Percentiles rank a stretch among this genome's conserved stretches.
Conservation (phyloP, 495 filamentous ascomycete species). For the Bacidia gigantensis region DNA sequence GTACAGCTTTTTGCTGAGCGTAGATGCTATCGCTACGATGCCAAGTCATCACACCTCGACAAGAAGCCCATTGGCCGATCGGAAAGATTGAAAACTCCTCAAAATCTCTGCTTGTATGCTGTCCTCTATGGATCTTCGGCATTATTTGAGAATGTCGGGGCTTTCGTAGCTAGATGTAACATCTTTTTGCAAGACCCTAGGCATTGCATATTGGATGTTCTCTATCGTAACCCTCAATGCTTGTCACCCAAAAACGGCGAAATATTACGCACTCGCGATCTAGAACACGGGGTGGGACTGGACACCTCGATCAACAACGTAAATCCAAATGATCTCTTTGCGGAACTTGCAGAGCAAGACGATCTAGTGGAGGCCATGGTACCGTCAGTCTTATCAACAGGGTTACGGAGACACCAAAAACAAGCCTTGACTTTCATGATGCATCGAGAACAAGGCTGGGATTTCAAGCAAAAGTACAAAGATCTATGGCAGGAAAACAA, state of each 20-base stretch:
- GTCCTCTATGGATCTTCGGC: slow-evolving; percentile 7
- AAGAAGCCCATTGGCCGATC: too few species aligned
- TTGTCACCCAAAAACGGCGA: slow-evolving; percentile 16
- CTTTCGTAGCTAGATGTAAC: slow-evolving; percentile 9
- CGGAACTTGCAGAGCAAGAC: slow-evolving; percentile 6
- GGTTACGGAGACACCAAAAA: slow-evolving; percentile 27
- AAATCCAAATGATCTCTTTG: slow-evolving; percentile 12
- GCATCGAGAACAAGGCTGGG: slow-evolving; percentile 27
- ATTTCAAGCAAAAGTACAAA: slow-evolving; percentile 7
- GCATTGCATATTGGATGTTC: slow-evolving; percentile 20
- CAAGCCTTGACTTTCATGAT: slow-evolving; percentile 33
- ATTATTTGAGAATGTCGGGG: slow-evolving; percentile 7
- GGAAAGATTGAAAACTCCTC: too few species aligned
- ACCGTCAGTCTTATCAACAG: slow-evolving; percentile 1
- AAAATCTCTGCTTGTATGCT: background rate
- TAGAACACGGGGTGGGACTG: background rate
- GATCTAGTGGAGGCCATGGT: slow-evolving; percentile 3
- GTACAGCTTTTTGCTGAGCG: too few species aligned
- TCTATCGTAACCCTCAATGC: slow-evolving; percentile 33
- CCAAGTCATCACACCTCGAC: too few species aligned
- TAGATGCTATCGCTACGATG: too few species aligned
- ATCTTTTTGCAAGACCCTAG: slow-evolving; percentile 28
- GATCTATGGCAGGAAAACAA: slow-evolving; percentile 16
- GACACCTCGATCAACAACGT: background rate
- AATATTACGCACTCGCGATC: slow-evolving; percentile 1